Evolutionary conservation across 768 basidiomycete genomes (phyloP).

Genomic region (Crassisporium funariophilum): DNA sequence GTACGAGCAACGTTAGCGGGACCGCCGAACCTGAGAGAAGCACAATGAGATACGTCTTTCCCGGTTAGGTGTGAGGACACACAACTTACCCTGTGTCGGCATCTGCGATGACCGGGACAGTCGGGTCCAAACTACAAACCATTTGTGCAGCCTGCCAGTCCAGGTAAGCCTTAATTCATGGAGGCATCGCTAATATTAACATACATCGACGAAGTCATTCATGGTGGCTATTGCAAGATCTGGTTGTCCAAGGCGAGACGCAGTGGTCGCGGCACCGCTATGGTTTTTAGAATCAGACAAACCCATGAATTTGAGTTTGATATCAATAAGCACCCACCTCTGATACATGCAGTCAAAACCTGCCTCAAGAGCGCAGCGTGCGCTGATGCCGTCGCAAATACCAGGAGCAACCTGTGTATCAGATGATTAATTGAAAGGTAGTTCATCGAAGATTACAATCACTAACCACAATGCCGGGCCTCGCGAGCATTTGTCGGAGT

Average conservation of each 20-base stretch:
- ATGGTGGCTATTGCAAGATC: slow-evolving; percentile 78
- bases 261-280: slow-evolving; percentile 79
- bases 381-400: slow-evolving; percentile 72
- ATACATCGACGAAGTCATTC: slow-evolving; percentile 72
- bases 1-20: slow-evolving; percentile 76
- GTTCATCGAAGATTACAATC: no score
- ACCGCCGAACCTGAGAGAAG: slow-evolving; percentile 56
- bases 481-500: slow-evolving; percentile 67
- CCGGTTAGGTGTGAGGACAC: neutral
- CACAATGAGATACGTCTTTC: neutral
- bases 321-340: slow-evolving; percentile 41
- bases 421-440: no score
- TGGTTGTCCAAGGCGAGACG: slow-evolving; percentile 76
- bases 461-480: no score
- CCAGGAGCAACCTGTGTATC: slow-evolving; percentile 73
- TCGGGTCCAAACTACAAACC: slow-evolving; percentile 67
- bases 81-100: slow-evolving; percentile 68
- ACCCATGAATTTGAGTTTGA: neutral
- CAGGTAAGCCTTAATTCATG: slow-evolving; percentile 3
- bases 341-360: slow-evolving; percentile 76
- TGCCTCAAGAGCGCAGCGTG: slow-evolving; percentile 72
- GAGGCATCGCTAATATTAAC: slow-evolving; percentile 4
- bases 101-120: slow-evolving; percentile 73
- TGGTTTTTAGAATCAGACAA: neutral
- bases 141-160: slow-evolving; percentile 58